phyloP scores from a whole-genome alignment of 768 basidiomycete species.

The Hygrophorus russula region DNA sequence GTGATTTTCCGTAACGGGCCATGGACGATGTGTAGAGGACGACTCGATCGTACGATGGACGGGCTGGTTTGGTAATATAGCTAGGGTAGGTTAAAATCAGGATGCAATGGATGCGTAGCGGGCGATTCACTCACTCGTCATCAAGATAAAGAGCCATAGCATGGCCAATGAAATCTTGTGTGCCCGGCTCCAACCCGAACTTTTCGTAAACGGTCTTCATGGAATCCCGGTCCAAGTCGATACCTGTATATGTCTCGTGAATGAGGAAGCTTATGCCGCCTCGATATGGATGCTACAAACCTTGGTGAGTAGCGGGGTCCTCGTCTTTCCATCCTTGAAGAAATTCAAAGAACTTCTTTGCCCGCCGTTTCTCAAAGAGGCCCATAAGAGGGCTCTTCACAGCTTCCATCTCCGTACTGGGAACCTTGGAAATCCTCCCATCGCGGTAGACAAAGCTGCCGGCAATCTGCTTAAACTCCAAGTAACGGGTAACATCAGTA shows the following conservation, averaged over 20 bases:
- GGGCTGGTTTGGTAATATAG: constrained; percentile 88
- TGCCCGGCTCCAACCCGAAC: constrained; percentile 93
- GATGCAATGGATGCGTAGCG: background rate
- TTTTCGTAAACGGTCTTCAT: constrained; percentile 96
- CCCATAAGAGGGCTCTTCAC: constrained; percentile 95
- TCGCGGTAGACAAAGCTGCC: constrained; percentile 97
- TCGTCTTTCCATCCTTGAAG: constrained; percentile 92
- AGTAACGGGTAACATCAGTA: constrained; percentile 96
- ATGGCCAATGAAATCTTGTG: constrained; percentile 98
- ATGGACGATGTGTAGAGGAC: constrained; percentile 96
- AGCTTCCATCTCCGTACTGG: constrained; percentile 95
- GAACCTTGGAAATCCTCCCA: constrained; percentile 94
- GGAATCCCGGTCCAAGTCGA: constrained; percentile 80
- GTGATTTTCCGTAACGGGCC: constrained; percentile 98
- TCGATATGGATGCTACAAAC: constrained; percentile 24
- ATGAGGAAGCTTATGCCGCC: background rate
- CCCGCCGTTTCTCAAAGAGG: constrained; percentile 95
- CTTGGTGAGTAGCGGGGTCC: constrained; percentile 94
- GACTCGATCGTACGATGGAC: constrained; percentile 87
- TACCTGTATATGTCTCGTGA: constrained; percentile 33
- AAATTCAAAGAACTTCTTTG: constrained; percentile 98
- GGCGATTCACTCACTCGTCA: constrained; percentile 64
- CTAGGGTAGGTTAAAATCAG: constrained; percentile 28
- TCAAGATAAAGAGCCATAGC: constrained; percentile 98
- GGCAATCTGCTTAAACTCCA: constrained; percentile 99